A percentile compares a stretch with the other conserved stretches of the same genome.
Evolutionary conservation across 2,329 filamentous ascomycete species (phyloP).

Genomic region (Lasiodiplodia sp.): DNA sequence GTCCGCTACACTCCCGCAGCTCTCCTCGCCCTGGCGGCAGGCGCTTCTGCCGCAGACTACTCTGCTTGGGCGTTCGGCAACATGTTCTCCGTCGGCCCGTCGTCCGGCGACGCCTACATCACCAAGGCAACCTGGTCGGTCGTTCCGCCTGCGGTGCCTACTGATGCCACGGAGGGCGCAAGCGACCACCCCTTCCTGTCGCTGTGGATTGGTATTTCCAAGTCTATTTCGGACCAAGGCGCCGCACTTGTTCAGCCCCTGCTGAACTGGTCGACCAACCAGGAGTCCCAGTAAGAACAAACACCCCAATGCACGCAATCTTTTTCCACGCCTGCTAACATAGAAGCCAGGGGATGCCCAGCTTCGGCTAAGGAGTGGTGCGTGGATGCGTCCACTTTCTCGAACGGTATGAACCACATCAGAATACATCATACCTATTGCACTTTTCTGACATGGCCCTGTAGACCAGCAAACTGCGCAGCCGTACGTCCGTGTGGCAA

Average conservation of each 20-base stretch:
- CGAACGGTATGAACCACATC: background rate
- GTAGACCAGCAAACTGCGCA: background rate
- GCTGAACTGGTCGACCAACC: constrained; percentile 21
- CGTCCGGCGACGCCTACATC: constrained; percentile 13
- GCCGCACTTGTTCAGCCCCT: constrained; percentile 16
- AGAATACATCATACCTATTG: no score
- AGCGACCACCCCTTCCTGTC: constrained; percentile 2
- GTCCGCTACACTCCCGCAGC: background rate
- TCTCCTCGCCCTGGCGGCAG: background rate
- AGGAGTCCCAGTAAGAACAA: constrained; percentile 11
- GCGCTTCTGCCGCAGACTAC: constrained; percentile 9
- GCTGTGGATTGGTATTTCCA: constrained; percentile 27
- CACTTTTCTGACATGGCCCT: background rate
- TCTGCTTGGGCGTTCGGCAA: constrained; percentile 29
- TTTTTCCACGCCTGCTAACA: background rate
- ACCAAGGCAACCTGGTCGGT: constrained; percentile 29
- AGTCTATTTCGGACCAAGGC: constrained; percentile 10
- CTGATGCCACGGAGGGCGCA: background rate
- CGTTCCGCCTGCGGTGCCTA: background rate
- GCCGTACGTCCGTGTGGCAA: background rate
- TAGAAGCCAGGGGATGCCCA: background rate
- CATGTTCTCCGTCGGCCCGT: constrained; percentile 26
- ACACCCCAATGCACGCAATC: no score
- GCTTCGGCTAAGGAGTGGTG: constrained; percentile 24
- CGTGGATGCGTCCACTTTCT: constrained; percentile 21